Evolutionary conservation across 305 asterid species (phyloP), one percentile per base, ranked within the genome.

Genomic region (Rubia occidens): DNA sequence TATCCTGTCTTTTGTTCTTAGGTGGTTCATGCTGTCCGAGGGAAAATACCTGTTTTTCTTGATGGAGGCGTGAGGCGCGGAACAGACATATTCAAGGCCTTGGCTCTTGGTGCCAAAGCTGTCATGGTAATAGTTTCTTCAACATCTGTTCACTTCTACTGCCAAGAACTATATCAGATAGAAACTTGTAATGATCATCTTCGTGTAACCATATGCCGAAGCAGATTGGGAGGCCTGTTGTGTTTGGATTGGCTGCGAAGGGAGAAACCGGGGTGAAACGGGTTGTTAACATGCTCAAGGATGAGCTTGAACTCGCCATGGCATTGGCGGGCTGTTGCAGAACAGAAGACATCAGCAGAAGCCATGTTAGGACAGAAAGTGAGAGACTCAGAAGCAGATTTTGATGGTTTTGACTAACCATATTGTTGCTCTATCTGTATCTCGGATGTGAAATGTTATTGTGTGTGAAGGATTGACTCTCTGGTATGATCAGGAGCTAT

Each of bases 1-100:
- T 6, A 40, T 6, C 11, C 0, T 32, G 2, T 13, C 15, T 51
- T 10, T 4, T 64, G 4, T 61, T 49, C 73, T 75, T 75, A 86
- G 95, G 90, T 88, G 75, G 87, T 85, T 62, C 68, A 64, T 71
- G 88, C 93, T 67, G 93, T 86, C 60, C 70, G 76, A 79, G 91
- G 95, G 73, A 84, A 77, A 75, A 78, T 83, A 35, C 88, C 86
- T 0, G 89, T 88, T 35, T 71, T 84, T 42, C 20, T 86, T 14
- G 91, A 88, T 60, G 95, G 95, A 71, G 91, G 95, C 18, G 80
- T 88, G 74, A 81, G 95, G 73, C 81, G 93, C 20, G 90, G 93
- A 65, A 82, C 93, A 6, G 93, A 86, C 69, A 71, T 88, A 75
- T 88, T 88, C 85, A 88, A 88, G 87, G 90, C 89, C 75, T 78